Evolutionary conservation across 768 basidiomycete genomes (phyloP), one percentile per base, ranked within the genome.

Genomic region (Suillus alpinus): DNA sequence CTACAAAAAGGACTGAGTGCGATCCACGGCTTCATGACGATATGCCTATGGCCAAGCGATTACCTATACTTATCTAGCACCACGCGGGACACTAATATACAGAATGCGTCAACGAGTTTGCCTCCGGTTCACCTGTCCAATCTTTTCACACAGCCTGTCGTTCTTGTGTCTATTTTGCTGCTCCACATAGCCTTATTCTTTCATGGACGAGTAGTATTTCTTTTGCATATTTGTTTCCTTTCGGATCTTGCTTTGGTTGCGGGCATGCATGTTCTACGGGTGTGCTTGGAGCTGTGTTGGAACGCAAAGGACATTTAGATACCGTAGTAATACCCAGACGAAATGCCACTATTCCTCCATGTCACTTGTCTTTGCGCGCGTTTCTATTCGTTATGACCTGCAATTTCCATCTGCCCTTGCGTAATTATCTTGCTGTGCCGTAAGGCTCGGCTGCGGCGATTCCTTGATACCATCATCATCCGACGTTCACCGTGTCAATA

Each of bases 1-100:
- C 32, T 60, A 72, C 57, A 78, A 78, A 64, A 65, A 65, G 51
- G 75, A 78, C 56, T 78, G 63, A 74, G 56, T 14, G 51, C n/a
- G 16, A 58, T 32, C 43, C 29, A 36, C 47, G 36, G 26, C 50
- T 13, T 56, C 16, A 57, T 12, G 39, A 46, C 37, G 44, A 29
- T 49, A 36, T 60, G 55, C 36, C 47, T 34, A 55, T 37, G 34
- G 31, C 58, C 34, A 56, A 50, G 52, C 52, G 13, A 32, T 32
- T 56, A 63, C 56, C 36, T 64, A 63, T 73, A 63, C 62, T 63
- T 43, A 64, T 20, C 43, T 56, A 56, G 59, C 59, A 56, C 56
- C 53, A 49, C 18, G 50, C 44, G 12, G 58, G 34, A 58, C 32
- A 50, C 47, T 57, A 60, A 63, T 64, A 55, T 44, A 49, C 61